These are phyloP conservation scores for Leishmania mexicana DNA, from an alignment of 208 protist genomes.

Conservation along the genomic window DNA sequence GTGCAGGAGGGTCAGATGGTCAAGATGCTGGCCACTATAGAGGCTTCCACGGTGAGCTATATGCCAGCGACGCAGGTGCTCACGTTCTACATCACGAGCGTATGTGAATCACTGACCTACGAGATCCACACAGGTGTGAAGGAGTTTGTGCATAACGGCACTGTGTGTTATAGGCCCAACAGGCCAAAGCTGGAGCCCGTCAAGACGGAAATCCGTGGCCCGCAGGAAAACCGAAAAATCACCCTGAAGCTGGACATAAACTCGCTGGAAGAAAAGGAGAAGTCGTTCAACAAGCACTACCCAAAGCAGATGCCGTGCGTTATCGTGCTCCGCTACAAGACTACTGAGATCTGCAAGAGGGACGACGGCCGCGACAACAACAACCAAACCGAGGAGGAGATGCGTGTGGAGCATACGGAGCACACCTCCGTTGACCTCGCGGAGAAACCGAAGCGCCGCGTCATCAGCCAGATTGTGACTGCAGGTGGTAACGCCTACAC, in stretches of 20 bases:
- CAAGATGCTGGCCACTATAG: conserved; percentile 91
- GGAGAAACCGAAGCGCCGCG: conserved; percentile 73
- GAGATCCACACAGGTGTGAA: conserved; percentile 93
- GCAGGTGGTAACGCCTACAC: conserved; percentile 80
- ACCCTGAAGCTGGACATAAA: conserved; percentile 77
- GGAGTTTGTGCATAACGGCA: conserved; percentile 73
- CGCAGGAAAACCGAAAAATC: conserved; percentile 78
- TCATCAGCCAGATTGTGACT: conserved; percentile 86
- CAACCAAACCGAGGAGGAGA: conserved; percentile 41
- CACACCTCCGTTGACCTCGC: conserved; percentile 89
- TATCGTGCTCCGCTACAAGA: conserved; percentile 86
- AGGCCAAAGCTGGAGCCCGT: conserved; percentile 89
- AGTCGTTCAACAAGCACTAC: conserved; percentile 88
- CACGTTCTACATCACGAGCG: conserved; percentile 80
- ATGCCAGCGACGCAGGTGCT: conserved; percentile 65
- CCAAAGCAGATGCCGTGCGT: conserved; percentile 92
- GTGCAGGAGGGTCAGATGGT: conserved; percentile 93
- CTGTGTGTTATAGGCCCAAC: conserved; percentile 86
- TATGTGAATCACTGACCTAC: conserved; percentile 73
- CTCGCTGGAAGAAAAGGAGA: conserved; percentile 83
- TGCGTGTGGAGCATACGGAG: conserved; percentile 81
- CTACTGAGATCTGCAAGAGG: conserved; percentile 64
- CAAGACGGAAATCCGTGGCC: conserved; percentile 65
- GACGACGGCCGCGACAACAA: conserved; percentile 29
- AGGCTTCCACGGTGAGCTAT: conserved; percentile 83